phyloP scores from a whole-genome alignment of 306 rosid species.

The Neltuma alba region DNA sequence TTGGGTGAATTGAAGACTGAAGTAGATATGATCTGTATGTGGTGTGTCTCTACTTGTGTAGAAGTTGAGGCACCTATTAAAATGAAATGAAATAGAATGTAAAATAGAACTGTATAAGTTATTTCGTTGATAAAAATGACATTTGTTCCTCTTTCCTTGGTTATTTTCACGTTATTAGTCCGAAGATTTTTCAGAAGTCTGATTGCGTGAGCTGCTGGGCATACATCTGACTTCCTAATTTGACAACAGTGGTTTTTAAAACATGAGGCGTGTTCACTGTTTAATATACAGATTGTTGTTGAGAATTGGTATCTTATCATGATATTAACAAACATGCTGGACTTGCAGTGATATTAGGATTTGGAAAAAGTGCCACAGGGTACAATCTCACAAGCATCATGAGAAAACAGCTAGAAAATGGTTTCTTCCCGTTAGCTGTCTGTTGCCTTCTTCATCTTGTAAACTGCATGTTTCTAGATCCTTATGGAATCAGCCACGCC shows the following conservation, averaged over 20 bases:
- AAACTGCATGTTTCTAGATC: neutral
- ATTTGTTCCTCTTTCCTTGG: slow-evolving; percentile 17
- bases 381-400: neutral
- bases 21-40: neutral
- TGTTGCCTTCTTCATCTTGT: neutral
- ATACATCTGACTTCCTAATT: slow-evolving; percentile 12
- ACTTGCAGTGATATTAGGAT: neutral
- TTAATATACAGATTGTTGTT: no score
- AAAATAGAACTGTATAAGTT: neutral
- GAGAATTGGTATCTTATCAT: neutral
- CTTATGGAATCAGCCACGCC: neutral
- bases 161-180: slow-evolving; percentile 10
- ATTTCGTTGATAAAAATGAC: neutral
- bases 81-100: neutral
- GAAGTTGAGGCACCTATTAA: neutral
- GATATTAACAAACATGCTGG: neutral
- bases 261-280: neutral
- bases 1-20: neutral
- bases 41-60: neutral
- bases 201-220: slow-evolving; percentile 9
- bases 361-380: neutral
- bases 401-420: neutral
- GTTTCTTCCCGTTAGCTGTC: neutral
- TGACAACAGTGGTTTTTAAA: neutral
- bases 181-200: slow-evolving; percentile 3